Conservation (phyloP, 441 rosid genomes). For the Pelargonium australe region DNA sequence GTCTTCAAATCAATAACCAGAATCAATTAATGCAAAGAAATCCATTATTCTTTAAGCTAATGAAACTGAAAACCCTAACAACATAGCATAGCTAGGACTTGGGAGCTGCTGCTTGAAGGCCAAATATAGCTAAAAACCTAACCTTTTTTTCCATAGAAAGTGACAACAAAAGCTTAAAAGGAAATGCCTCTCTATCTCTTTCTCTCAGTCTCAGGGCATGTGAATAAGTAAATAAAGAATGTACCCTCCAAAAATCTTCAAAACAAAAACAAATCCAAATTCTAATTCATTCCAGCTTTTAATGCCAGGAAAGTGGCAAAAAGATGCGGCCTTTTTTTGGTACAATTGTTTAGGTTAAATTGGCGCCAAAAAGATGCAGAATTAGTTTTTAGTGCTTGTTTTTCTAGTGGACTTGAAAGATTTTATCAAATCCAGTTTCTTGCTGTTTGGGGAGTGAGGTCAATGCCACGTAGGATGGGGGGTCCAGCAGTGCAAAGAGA, state of each 20-base stretch:
- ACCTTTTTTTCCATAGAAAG: constrained; percentile 22
- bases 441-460: constrained; percentile 12
- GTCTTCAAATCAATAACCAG: constrained; percentile 6
- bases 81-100: constrained; percentile 19
- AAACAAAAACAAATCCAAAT: constrained; percentile 15
- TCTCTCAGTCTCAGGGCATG: constrained; percentile 24
- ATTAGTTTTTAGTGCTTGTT: constrained; percentile 4
- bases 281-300: constrained; percentile 22
- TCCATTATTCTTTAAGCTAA: constrained; percentile 25
- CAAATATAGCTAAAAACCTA: constrained; percentile 17
- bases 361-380: constrained; percentile 50
- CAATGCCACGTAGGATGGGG: constrained; percentile 26
- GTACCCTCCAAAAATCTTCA: neutral
- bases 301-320: constrained; percentile 23
- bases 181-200: constrained; percentile 20
- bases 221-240: constrained; percentile 16
- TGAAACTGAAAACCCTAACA: constrained; percentile 10
- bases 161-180: constrained; percentile 23
- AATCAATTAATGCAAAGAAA: constrained; percentile 27
- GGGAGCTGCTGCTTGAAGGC: no score
- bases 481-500: constrained; percentile 14
- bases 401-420: constrained; percentile 53
- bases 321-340: constrained; percentile 28
- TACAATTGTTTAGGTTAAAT: constrained; percentile 16
- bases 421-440: constrained; percentile 43